A percentile compares a stretch with the other conserved stretches of the same genome.
These are phyloP conservation scores for Lentinula sp. DNA, from an alignment of 768 basidiomycete genomes.

Conservation along the genomic window DNA sequence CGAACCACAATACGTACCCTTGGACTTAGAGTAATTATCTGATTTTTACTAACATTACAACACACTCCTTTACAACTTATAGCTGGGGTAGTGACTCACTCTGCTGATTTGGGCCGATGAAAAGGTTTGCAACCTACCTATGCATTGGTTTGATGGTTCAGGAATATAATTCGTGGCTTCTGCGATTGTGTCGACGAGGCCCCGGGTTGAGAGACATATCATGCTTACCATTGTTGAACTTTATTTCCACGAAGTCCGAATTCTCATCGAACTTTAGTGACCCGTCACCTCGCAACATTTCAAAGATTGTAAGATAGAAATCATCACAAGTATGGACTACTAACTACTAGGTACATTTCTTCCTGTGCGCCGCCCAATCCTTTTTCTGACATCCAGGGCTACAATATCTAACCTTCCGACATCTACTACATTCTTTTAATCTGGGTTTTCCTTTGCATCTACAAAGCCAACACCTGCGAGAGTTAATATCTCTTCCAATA, in stretches of 20 bases:
- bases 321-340: too few species aligned
- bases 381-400: constrained; percentile 26
- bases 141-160: background rate
- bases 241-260: too few species aligned
- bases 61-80: background rate
- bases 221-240: too few species aligned
- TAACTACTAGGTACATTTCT: background rate
- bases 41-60: too few species aligned
- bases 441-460: constrained; percentile 21
- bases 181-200: background rate
- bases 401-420: constrained; percentile 28
- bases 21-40: too few species aligned
- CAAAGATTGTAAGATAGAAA: background rate
- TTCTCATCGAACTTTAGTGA: too few species aligned
- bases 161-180: constrained; percentile 1
- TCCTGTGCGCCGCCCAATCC: constrained; percentile 30
- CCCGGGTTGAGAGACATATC: background rate
- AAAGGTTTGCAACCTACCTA: too few species aligned
- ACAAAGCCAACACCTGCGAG: constrained; percentile 22
- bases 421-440: constrained; percentile 19
- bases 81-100: too few species aligned
- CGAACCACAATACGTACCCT: too few species aligned
- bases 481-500: constrained; percentile 15
- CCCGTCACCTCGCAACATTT: background rate
- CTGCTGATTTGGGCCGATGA: too few species aligned